These are phyloP conservation scores for Trametes cingulata DNA, from an alignment of 768 basidiomycete genomes.

Conservation along the genomic window DNA sequence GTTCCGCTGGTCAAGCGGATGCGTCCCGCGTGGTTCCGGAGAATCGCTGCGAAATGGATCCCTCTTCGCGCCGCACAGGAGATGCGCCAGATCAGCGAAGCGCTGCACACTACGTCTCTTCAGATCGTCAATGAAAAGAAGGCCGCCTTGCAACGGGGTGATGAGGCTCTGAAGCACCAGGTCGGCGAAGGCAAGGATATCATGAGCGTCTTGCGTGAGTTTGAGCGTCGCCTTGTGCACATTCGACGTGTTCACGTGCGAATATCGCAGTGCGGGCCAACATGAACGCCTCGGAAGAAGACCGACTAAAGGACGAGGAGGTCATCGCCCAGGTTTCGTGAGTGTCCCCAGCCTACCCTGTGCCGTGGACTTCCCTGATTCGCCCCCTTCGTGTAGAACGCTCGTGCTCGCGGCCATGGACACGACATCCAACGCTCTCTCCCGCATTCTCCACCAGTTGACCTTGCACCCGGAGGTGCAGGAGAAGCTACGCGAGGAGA, in stretches of 20 bases:
- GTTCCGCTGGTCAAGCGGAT: slow-evolving; percentile 18
- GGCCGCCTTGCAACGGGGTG: slow-evolving; percentile 34
- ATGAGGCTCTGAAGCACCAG: slow-evolving; percentile 34
- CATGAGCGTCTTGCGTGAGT: slow-evolving; percentile 46
- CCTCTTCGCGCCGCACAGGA: slow-evolving; percentile 36
- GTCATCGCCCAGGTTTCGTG: slow-evolving; percentile 38
- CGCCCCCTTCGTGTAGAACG: slow-evolving; percentile 10
- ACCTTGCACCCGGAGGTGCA: slow-evolving; percentile 38
- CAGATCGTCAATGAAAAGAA: slow-evolving; percentile 41
- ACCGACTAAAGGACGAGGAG: slow-evolving; percentile 31
- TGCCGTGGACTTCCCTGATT: neutral
- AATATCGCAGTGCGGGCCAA: slow-evolving; percentile 37
- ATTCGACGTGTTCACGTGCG: neutral
- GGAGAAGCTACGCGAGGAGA: slow-evolving; percentile 32
- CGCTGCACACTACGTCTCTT: slow-evolving; percentile 36
- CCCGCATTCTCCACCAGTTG: slow-evolving; percentile 24
- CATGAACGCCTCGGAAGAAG: slow-evolving; percentile 26
- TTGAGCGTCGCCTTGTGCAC: neutral
- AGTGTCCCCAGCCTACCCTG: neutral
- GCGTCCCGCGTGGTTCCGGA: slow-evolving; percentile 31
- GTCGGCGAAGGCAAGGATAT: slow-evolving; percentile 45
- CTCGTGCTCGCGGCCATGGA: slow-evolving; percentile 31
- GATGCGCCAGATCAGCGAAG: slow-evolving; percentile 36
- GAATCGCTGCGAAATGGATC: slow-evolving; percentile 33
- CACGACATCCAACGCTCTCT: slow-evolving; percentile 30